A percentile compares a stretch with the other conserved stretches of the same genome.
Evolutionary conservation across 129 eudicot species (phyloP).

Genomic region (Oenanthe sinensis): DNA sequence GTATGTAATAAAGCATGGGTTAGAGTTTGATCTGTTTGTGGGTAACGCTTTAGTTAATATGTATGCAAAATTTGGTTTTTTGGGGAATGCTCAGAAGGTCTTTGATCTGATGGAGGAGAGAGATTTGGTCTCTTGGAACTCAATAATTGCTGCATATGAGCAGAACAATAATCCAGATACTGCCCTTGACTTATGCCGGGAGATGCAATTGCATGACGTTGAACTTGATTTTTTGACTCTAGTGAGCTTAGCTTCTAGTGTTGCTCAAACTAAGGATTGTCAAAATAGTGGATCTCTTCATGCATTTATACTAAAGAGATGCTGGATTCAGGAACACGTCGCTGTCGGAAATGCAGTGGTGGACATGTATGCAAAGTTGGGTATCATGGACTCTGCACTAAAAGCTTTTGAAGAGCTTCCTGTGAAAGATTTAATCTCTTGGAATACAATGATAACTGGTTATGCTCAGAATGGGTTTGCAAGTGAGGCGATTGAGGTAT

Average conservation of each 20-base stretch:
- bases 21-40: conserved; percentile 60
- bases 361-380: conserved; percentile 89
- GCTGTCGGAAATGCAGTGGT: conserved; percentile 62
- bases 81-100: conserved; percentile 39
- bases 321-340: conserved; percentile 47
- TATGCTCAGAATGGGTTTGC: conserved; percentile 87
- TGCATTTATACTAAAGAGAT: conserved; percentile 50
- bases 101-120: conserved; percentile 50
- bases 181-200: conserved; percentile 33
- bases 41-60: conserved; percentile 75
- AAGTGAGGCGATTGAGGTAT: conserved; percentile 66
- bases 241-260: conserved; percentile 66
- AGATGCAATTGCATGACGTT: conserved; percentile 37
- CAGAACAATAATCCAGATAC: conserved; percentile 45
- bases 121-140: conserved; percentile 88
- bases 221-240: conserved; percentile 62
- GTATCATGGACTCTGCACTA: conserved; percentile 41
- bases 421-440: conserved; percentile 60
- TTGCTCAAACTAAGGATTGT: conserved; percentile 52
- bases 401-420: conserved; percentile 37
- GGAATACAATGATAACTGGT: conserved; percentile 87
- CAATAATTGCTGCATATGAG: conserved; percentile 83
- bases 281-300: conserved; percentile 45
- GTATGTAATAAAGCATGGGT: conserved; percentile 59
- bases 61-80: conserved; percentile 65